Evolutionary conservation across 106 monocot genomes (phyloP), one percentile per base, ranked within the genome.

Genomic region (Dendrobium nobile): DNA sequence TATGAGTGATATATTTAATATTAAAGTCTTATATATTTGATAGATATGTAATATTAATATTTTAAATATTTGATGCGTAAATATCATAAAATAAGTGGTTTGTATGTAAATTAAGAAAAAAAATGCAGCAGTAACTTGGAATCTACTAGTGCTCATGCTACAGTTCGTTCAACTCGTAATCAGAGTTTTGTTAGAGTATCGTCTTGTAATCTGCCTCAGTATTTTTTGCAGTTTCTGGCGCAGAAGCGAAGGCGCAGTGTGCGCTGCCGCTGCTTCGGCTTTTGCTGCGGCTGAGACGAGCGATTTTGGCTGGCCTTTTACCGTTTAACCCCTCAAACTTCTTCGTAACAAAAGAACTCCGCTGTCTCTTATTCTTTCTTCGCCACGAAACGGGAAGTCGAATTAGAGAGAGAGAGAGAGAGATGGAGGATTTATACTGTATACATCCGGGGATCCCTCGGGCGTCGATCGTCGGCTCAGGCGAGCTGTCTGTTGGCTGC

Each of bases 391-490:
- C 4, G 20, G 5, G 43, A 37, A 37, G 37, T 37, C 37, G 37
- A 37, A 37, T 37, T 37, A 37, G 3, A 3, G 37, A 37, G 37
- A 20, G 43, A 74, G 41, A 17, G 74, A 74, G 3, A 74, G 43
- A 41, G 41, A 96, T 96, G 97, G 97, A 88, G 77, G 97, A 98
- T 89, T 78, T 98, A 79, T 98, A 90, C 88, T 90, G 93, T 51
- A 92, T 96, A 41, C 96, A 93, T 83, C 93, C 96, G 7, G 88
- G 86, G 24, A 88, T 96, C 85, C 56, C 87, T 37, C 37, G 37
- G 37, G 37, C 37, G 37, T 3, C 37, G 37, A 37, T 37, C 37
- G 37, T 37, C 28, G 37, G 37, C 37, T 37, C 79, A 83, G 37
- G 80, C 65, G 5, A 77, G n/a, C 16, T 4, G 6, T 37, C 37